Evolutionary conservation across 257 asterid species (phyloP), one percentile per base, ranked within the genome.

Genomic region (Solanum ossicruentum): DNA sequence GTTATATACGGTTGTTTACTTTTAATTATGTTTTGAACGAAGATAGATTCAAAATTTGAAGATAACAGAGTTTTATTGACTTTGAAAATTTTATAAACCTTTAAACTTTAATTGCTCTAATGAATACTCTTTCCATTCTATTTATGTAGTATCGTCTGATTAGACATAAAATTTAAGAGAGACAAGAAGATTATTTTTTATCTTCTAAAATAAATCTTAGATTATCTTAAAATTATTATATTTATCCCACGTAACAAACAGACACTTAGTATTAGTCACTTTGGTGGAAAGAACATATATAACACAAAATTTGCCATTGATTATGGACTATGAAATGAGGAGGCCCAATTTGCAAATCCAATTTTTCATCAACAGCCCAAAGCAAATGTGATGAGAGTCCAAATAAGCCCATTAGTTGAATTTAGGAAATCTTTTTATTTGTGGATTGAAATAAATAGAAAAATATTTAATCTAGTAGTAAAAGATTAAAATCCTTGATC

Each of bases 41-140:
- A 26, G 12, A 10, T 4, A 17, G 7, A 28, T 8, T 7, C 1
- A 15, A 28, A 26, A 26, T 67, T 17, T 66, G 45, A 66, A 26
- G 13, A 3, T 6, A 67, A 3, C 6, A 16, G 1, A 20, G 0
- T 8, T 7, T 0, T 32, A 67, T 0, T 4, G 15, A 36, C 10
- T 4, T 0, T 67, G 8, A 67, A 66, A 32, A 67, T 32, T 16
- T 67, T n/a, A 1, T 67, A 36, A 36, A 67, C 0, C 23, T 67
- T 67, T 16, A 15, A 36, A 66, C 12, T 66, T 28, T 28, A 28
- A 65, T 1, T 66, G 12, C 7, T 11, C 11, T 13, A 26, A 28
- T 18, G n/a, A 26, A 65, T 26, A 65, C 8, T n/a, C 4, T 60
- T 10, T n/a, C 0, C 12, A 1, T n/a, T 10, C 3, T 1, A 60